These are phyloP conservation scores for Leersia perrieri DNA, from an alignment of 176 grass and related monocot genomes.

Conservation along the genomic window DNA sequence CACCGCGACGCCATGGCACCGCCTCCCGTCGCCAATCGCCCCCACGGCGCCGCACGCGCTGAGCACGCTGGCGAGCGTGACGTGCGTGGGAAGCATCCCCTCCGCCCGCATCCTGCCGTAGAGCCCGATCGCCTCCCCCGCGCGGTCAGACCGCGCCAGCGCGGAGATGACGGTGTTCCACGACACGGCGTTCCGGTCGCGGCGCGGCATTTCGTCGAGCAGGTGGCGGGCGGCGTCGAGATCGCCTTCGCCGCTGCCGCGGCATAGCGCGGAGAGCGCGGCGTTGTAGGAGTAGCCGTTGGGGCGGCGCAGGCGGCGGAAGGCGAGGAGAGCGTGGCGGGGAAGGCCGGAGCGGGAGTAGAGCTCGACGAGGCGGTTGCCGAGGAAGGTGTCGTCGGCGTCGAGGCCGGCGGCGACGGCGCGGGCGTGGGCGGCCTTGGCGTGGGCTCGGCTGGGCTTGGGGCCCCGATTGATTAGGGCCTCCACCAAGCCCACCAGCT, in stretches of 20 bases:
- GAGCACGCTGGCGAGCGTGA: conserved; percentile 82
- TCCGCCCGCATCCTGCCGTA: conserved; percentile 55
- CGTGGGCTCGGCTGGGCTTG: conserved; percentile 29
- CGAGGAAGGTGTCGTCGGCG: conserved; percentile 75
- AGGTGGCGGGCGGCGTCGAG: conserved; percentile 48
- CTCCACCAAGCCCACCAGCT: conserved; percentile 35
- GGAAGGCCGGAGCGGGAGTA: conserved; percentile 64
- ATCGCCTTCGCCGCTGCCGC: conserved; percentile 49
- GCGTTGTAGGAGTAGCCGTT: conserved; percentile 83
- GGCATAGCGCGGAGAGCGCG: conserved; percentile 43
- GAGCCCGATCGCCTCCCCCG: conserved; percentile 49
- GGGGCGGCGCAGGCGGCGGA: conserved; percentile 51
- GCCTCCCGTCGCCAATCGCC: conserved; percentile 51
- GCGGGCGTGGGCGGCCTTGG: conserved; percentile 62
- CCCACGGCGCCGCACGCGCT: conserved; percentile 58
- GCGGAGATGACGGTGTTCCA: conserved; percentile 79
- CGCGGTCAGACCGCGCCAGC: conserved; percentile 35
- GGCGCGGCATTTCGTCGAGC: conserved; percentile 72
- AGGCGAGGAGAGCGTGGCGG: conserved; percentile 51
- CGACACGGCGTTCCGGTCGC: conserved; percentile 63
- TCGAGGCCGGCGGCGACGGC: conserved; percentile 60
- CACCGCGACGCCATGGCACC: conserved; percentile 57
- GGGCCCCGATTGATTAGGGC: conserved; percentile 49
- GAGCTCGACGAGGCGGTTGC: conserved; percentile 87
- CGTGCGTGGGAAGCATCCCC: conserved; percentile 57